Percentiles rank a stretch among this genome's conserved stretches.
Evolutionary conservation across 1,139 yeast species (phyloP).

Genomic region (Saccharomyces pastorianus): DNA sequence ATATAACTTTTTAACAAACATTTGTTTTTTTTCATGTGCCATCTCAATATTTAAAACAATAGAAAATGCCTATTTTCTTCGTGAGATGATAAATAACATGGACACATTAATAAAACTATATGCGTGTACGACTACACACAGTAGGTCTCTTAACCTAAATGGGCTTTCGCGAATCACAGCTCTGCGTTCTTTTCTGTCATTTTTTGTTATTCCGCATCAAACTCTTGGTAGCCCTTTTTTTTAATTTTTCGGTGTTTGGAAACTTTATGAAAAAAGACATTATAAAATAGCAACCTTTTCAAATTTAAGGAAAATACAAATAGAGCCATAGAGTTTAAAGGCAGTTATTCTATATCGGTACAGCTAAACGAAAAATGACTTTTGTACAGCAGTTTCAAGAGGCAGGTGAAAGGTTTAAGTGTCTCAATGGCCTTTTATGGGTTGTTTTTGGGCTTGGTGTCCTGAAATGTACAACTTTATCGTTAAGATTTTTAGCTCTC

Average conservation of each 20-base stretch:
- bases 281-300: background rate
- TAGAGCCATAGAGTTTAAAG: background rate
- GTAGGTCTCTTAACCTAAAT: background rate
- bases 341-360: background rate
- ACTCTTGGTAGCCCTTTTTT: background rate
- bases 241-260: background rate
- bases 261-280: background rate
- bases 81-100: too few species aligned
- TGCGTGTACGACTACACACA: background rate
- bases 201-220: background rate
- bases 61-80: background rate
- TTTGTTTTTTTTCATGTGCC: background rate
- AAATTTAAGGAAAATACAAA: background rate
- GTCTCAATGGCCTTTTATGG: slow-evolving; percentile 27
- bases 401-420: slow-evolving; percentile 16
- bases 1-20: background rate
- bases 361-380: slow-evolving; percentile 15
- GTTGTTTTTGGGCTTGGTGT: slow-evolving; percentile 43
- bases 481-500: slow-evolving; percentile 38
- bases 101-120: background rate
- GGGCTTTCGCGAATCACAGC: background rate
- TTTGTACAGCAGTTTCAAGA: slow-evolving; percentile 24
- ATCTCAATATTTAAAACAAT: background rate
- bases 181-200: background rate
- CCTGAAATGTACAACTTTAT: slow-evolving; percentile 40